These are phyloP conservation scores for Anthostomella pinea DNA, from an alignment of 2,329 filamentous ascomycete genomes.

Conservation along the genomic window DNA sequence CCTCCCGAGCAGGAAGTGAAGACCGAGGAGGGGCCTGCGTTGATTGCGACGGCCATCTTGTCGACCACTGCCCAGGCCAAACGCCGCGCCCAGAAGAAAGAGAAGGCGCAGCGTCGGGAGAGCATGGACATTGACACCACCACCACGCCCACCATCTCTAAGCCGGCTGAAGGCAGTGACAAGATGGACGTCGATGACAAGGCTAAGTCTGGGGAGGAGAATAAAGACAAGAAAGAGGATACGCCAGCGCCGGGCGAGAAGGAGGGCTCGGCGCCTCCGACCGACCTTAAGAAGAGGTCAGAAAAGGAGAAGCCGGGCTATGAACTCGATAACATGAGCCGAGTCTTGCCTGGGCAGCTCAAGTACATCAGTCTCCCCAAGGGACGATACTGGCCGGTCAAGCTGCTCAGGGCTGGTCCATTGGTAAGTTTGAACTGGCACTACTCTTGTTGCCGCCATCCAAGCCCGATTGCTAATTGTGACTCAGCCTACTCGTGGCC, in stretches of 20 bases:
- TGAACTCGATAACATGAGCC: conserved; percentile 94
- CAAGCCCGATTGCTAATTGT: conserved; percentile 36
- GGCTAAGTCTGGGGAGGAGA: conserved; percentile 45
- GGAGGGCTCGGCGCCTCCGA: conserved; percentile 48
- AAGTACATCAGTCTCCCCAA: conserved; percentile 94
- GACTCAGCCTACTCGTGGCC: conserved; percentile 80
- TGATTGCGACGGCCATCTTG: conserved; percentile 92
- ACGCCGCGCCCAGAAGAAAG: conserved; percentile 89
- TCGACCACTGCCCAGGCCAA: conserved; percentile 97
- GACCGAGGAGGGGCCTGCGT: conserved; percentile 85
- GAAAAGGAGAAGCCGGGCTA: conserved; percentile 98
- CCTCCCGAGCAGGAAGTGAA: conserved; percentile 96
- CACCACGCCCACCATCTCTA: conserved; percentile 67
- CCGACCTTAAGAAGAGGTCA: conserved; percentile 76
- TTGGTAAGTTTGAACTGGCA: too few species aligned
- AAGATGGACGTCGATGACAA: conserved; percentile 87
- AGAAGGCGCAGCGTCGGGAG: conserved; percentile 81
- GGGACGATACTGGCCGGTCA: conserved; percentile 87
- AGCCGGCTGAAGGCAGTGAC: conserved; percentile 57
- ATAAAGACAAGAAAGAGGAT: conserved; percentile 60
- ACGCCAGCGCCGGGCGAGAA: conserved; percentile 50
- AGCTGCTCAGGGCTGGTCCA: conserved; percentile 40
- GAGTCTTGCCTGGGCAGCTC: conserved; percentile 86
- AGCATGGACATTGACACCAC: conserved; percentile 93
- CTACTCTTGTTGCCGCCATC: conserved; percentile 6